Base-by-base conservation (phyloP, 441 rosid species). In the Aleurites moluccanus region DNA sequence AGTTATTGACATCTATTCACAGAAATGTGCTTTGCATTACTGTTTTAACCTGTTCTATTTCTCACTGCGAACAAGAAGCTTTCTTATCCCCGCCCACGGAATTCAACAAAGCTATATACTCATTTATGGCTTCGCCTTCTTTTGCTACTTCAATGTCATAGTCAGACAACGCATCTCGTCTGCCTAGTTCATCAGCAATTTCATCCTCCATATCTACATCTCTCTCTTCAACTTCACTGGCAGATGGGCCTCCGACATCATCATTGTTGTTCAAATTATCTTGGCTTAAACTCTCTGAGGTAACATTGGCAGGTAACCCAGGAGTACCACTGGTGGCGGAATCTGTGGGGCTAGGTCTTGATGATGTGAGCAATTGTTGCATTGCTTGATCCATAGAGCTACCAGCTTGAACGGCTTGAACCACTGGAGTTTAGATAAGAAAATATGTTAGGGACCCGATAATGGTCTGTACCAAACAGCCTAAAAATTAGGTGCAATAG, bases 81-180 rank as follows among this genome's bases (percentile, higher is more conserved):
- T 10, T 47, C 44, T 33, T 60, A 30, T 67, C 70, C 69, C 56
- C 15, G 35, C 79, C 82, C 3, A 85, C 75, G 38, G 94, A 85
- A 70, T 84, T 88, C 60, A 92, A 73, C 87, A 90, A 76, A 56
- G 87, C 81, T 59, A 92, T 75, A 81, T 94, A 94, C 83, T 92
- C 91, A 3, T 75, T 79, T 73, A 94, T 88, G 73, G 96, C 93
- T 73, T 86, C 97, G 2, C 97, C 93, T 84, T 91, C 97, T 81
- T 53, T 81, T 1, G 85, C 79, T 60, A 92, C 86, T 69, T 89
- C 91, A 64, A 88, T 88, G 75, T 92, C 97, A 56, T 91, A 94
- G 82, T 91, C 97, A 0, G 97, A 83, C 49, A 89, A 80, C 4
- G 83, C 89, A 78, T 91, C 94, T 3, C 64, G 82, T 28, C 52